These are phyloP conservation scores for Musa itinerans DNA, from an alignment of 176 grass and related monocot genomes.

Conservation along the genomic window DNA sequence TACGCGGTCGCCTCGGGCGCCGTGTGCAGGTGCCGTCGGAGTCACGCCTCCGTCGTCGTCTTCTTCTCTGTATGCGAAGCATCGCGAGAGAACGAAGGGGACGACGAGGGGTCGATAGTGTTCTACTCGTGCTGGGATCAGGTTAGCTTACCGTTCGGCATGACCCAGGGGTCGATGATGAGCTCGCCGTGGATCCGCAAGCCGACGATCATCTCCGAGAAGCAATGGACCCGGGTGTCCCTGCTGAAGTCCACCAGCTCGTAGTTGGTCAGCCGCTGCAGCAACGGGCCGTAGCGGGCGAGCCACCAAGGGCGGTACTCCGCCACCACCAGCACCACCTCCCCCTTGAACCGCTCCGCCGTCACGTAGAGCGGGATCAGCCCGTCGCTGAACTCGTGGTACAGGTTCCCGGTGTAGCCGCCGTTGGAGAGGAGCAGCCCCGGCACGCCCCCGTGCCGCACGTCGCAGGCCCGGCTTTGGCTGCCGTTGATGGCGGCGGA, in stretches of 20 bases:
- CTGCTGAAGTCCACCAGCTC: constrained; percentile 65
- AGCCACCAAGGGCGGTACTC: constrained; percentile 92
- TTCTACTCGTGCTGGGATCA: too few species aligned
- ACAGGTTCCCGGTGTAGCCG: constrained; percentile 97
- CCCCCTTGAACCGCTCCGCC: constrained; percentile 61
- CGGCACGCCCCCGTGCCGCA: constrained; percentile 49
- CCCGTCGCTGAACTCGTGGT: constrained; percentile 99
- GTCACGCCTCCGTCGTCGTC: neutral
- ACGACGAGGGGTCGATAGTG: neutral
- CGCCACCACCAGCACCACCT: constrained; percentile 83
- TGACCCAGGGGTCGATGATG: constrained; percentile 74
- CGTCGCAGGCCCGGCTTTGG: constrained; percentile 41
- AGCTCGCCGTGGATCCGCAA: constrained; percentile 91
- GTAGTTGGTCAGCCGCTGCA: constrained; percentile 74
- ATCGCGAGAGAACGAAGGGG: neutral
- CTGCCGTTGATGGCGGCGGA: neutral
- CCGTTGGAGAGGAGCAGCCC: constrained; percentile 92
- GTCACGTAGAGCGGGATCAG: constrained; percentile 90
- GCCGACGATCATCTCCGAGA: constrained; percentile 80
- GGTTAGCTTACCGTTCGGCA: constrained; percentile 50
- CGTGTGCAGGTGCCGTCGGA: neutral
- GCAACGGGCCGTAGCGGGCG: constrained; percentile 54
- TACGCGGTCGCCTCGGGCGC: neutral
- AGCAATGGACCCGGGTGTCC: constrained; percentile 86
- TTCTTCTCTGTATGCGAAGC: neutral